Evolutionary conservation across 257 asterid genomes (phyloP), one percentile per base, ranked within the genome.

Genomic region (Solanum sparsipilum): DNA sequence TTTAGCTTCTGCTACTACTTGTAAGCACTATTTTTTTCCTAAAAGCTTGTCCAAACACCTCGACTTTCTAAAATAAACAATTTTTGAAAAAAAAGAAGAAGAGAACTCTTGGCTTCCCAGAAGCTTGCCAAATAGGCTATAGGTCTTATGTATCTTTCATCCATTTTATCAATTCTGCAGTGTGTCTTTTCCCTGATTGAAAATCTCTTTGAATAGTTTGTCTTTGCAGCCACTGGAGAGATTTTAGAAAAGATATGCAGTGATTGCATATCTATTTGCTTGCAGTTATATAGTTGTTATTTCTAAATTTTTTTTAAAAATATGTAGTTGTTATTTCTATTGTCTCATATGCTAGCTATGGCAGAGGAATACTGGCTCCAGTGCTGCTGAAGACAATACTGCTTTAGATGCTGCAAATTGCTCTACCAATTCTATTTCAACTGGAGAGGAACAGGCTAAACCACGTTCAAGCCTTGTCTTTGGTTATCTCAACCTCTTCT

Each of bases 401-500:
- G 85, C 68, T 73, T 82, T 85, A 41, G 44, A 60, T 89, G 88
- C 91, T 71, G 88, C 92, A 35, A 91, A 72, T 83, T 84, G 71
- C 88, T 89, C 92, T 74, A 89, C 85, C 87, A 84, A 68, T 84
- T 83, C 58, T 29, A 88, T 85, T 48, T 86, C 90, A 29, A 68
- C 86, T 70, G 86, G 83, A 85, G 86, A 86, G 84, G 94, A 91
- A 86, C 92, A 92, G 79, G 89, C 87, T 81, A 94, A 92, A 90
- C 87, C 98, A 82, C 92, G 90, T 68, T 93, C 99, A 81, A 96
- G 86, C 91, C 94, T 97, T 89, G 99, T 97, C 90, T 96, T 97
- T 89, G 99, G 99, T 88, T 97, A 97, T 89, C 95, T 97, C 90
- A 97, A 97, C 90, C 98, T 97, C 91, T 93, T 97, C 91, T 97